A percentile compares a stretch with the other conserved stretches of the same genome.
Evolutionary conservation across 768 basidiomycete genomes (phyloP).

Genomic region (Auricularia sp.): DNA sequence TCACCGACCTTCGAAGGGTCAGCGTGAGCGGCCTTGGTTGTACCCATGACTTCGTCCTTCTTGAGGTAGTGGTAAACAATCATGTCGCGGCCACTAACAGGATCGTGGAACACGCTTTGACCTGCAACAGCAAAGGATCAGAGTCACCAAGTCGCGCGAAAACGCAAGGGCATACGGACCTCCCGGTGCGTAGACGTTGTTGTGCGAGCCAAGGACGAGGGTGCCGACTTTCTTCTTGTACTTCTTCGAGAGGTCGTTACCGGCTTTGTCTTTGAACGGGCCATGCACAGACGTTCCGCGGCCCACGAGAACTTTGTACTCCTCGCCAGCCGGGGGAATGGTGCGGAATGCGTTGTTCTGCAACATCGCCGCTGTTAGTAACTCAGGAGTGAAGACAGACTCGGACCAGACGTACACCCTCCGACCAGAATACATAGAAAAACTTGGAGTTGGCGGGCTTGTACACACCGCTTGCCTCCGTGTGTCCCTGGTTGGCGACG

Average conservation of each 20-base stretch:
- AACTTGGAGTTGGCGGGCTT: not conserved
- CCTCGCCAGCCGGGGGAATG: slow-evolving; percentile 12
- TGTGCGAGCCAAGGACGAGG: slow-evolving; percentile 1
- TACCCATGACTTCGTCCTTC: too few relatives aligned
- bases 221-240: not conserved
- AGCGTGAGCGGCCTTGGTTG: too few relatives aligned
- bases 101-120: too few relatives aligned
- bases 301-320: slow-evolving; percentile 19
- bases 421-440: slow-evolving; percentile 11
- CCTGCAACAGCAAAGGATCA: too few relatives aligned
- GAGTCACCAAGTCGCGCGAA: too few relatives aligned
- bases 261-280: slow-evolving; percentile 10
- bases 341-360: too few relatives aligned
- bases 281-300: slow-evolving; percentile 12
- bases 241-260: slow-evolving; percentile 10
- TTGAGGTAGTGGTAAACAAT: too few relatives aligned
- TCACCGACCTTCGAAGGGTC: too few relatives aligned
- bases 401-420: slow-evolving; percentile 13
- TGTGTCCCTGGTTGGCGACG: not conserved
- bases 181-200: not conserved
- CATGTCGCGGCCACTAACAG: too few relatives aligned
- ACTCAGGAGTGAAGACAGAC: not conserved
- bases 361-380: too few relatives aligned
- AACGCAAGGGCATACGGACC: slow-evolving; percentile 2
- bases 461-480: slow-evolving; percentile 3